A percentile compares a stretch with the other conserved stretches of the same genome.
phyloP scores from a whole-genome alignment of 176 grass and related monocot genomes.

The Aegilops umbellulata region DNA sequence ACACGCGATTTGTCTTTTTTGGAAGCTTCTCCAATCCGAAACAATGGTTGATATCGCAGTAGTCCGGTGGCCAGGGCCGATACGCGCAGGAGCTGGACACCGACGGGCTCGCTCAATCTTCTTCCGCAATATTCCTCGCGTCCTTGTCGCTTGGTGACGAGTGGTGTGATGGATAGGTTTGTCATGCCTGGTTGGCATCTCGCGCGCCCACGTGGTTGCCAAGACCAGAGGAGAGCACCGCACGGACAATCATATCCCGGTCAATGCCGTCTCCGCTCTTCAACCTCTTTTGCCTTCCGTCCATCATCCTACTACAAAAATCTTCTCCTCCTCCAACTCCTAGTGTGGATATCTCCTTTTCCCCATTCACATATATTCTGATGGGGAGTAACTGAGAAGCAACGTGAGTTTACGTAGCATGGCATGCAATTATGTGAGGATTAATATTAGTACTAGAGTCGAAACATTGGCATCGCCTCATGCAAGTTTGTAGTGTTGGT shows the following conservation, averaged over 20 bases:
- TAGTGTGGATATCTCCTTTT: not conserved
- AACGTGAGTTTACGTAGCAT: not conserved
- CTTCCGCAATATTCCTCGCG: not conserved
- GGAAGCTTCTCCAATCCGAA: not conserved
- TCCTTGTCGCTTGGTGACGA: not conserved
- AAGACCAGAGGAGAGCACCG: not conserved
- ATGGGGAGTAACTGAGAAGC: not conserved
- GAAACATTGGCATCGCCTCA: not conserved
- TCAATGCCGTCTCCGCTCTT: conserved; percentile 32
- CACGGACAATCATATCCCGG: not conserved
- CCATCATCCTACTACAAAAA: not conserved
- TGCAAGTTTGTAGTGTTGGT: not conserved
- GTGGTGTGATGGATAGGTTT: not conserved
- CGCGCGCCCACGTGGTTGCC: not conserved
- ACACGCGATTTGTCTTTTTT: not conserved
- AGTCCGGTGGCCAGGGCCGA: not conserved
- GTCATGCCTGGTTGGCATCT: conserved; percentile 5
- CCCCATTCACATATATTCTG: not conserved
- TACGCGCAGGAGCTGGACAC: not conserved
- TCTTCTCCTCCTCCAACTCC: not conserved
- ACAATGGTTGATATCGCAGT: not conserved
- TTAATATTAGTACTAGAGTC: not conserved
- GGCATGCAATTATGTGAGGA: not conserved
- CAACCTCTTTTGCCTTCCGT: not conserved
- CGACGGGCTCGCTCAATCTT: not conserved